Evolutionary conservation across 352 stramenopile species (phyloP), one percentile per base, ranked within the genome.

Genomic region (Aphanomyces cochlioides): DNA sequence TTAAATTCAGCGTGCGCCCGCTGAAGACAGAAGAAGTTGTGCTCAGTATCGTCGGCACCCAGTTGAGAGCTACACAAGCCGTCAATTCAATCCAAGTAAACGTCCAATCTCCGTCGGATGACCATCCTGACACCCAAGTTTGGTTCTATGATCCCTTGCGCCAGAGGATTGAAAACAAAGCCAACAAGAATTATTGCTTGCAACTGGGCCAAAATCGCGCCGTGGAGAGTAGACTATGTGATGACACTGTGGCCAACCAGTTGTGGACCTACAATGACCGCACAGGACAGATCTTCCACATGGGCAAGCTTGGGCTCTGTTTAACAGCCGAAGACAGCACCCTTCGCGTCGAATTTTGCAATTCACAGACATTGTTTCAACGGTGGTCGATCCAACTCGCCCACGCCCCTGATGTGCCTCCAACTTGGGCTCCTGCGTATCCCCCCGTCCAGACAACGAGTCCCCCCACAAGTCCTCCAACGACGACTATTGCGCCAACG

Each of bases 131-230:
- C 63, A 79, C 87, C 45, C 81, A 88, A 56, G 73, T 80, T 48
- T 92, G 82, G 82, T 90, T 83, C 77, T 90, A 84, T 28, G 80
- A 92, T 54, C 57, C 69, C 2, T 37, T 56, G 13, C 87, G 79
- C 13, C 69, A 79, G 45, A 72, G 79, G 36, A 74, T 92, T 37
- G 82, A 82, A 36, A 90, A 83, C 39, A 87, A 87, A 73, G 82
- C 82, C 72, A 89, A 77, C 56, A n/a, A 41, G 17, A 80, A 90
- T 65, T 79, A 78, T 7, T 92, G 84, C 50, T 72, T 92, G 6
- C 81, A 89, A 56, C 80, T 82, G 10, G 88, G 82, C 64, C 72
- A 92, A 53, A 79, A 80, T 8, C 81, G 78, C 13, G 78, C 72
- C n/a, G 84, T 90, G 28, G 81, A 86, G 50, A 76, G 86, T 34